These are phyloP conservation scores for Chytriomyces hyalinus DNA, from an alignment of 192 early-diverging fungal species.

Conservation along the genomic window DNA sequence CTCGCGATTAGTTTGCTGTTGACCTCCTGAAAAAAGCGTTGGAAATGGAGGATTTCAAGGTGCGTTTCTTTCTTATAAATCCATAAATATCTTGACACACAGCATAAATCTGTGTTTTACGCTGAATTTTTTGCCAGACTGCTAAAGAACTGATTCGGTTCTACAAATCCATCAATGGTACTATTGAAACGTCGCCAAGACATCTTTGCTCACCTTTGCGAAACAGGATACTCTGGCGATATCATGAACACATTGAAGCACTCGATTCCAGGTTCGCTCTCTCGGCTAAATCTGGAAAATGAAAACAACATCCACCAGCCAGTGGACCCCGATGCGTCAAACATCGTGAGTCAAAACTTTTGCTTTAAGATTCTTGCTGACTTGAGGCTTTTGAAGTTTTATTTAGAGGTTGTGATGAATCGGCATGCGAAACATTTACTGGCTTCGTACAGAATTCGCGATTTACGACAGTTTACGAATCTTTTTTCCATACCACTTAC, in stretches of 20 bases:
- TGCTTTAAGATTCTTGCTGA: not conserved
- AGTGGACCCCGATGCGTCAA: not conserved
- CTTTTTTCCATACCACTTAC: conserved; percentile 38
- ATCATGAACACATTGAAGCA: not conserved
- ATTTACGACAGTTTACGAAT: conserved; percentile 39
- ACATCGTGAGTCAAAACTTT: not conserved
- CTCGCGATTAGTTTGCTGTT: conserved; percentile 54
- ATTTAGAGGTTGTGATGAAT: conserved; percentile 45
- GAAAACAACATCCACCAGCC: not conserved
- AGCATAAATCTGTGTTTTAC: not conserved
- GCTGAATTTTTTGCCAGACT: conserved; percentile 46
- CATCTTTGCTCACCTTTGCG: not conserved
- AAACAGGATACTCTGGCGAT: conserved; percentile 2
- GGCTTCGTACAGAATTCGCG: conserved; percentile 24
- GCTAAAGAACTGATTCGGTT: conserved; percentile 81
- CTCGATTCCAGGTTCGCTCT: not conserved
- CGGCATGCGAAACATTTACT: conserved; percentile 41
- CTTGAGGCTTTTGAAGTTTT: conserved; percentile 23
- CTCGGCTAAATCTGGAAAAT: not conserved
- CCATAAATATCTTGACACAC: not conserved
- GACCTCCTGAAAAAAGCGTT: conserved; percentile 75
- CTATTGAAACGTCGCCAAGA: not conserved
- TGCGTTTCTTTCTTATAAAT: conserved; percentile 44
- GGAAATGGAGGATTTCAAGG: conserved; percentile 78
- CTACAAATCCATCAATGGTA: conserved; percentile 77